Percentiles rank a stretch among this genome's conserved stretches.
These are phyloP conservation scores for Metarhizium rileyi DNA, from an alignment of 2,329 filamentous ascomycete species.

Conservation along the genomic window DNA sequence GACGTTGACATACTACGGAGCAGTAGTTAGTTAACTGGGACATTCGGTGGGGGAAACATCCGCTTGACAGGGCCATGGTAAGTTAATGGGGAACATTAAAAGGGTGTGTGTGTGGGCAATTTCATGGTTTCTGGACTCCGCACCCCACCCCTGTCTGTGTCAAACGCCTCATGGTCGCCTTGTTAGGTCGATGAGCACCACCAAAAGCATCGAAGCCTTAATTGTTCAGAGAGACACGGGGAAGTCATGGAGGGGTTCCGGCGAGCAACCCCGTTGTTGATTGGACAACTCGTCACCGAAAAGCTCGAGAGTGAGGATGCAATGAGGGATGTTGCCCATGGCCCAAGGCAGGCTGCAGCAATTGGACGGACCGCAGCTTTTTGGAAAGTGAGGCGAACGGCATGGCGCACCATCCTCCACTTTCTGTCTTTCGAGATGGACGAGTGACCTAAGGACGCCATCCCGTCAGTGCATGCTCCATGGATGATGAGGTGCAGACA, in stretches of 20 bases:
- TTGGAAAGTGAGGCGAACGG: conserved; percentile 5
- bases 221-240: background rate
- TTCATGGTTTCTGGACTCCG: background rate
- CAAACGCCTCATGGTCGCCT: conserved; percentile 5
- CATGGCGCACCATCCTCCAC: conserved; percentile 2
- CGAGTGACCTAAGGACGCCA: background rate
- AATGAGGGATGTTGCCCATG: background rate
- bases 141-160: too few relatives aligned
- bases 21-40: too few relatives aligned
- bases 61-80: background rate
- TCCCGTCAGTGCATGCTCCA: background rate
- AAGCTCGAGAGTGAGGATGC: background rate
- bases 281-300: background rate
- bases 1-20: too few relatives aligned
- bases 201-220: background rate
- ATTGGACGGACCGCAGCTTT: background rate
- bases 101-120: background rate
- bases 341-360: background rate
- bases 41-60: too few relatives aligned
- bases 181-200: background rate
- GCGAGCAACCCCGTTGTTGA: background rate
- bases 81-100: background rate
- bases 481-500: background rate
- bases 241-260: background rate
- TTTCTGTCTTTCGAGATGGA: background rate